phyloP scores from a whole-genome alignment of 2,329 filamentous ascomycete species.

The Fusarium virguliforme region DNA sequence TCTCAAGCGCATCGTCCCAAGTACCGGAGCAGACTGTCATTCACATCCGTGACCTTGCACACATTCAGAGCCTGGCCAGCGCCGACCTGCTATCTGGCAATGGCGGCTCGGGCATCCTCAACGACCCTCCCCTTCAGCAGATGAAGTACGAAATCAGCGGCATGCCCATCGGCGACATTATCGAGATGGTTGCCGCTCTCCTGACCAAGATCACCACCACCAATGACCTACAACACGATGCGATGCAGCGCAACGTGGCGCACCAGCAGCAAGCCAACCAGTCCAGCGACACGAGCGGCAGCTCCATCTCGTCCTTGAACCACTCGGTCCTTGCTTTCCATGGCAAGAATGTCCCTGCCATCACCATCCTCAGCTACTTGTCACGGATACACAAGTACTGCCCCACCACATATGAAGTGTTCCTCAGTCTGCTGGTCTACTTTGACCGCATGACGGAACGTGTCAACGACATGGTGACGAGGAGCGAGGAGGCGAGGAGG shows the following conservation, averaged over 20 bases:
- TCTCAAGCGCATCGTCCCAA: slow-evolving; percentile 48
- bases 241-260: slow-evolving; percentile 81
- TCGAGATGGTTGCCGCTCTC: slow-evolving; percentile 98
- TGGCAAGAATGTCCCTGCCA: slow-evolving; percentile 97
- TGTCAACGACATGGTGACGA: slow-evolving; percentile 86
- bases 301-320: slow-evolving; percentile 74
- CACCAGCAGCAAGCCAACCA: slow-evolving; percentile 71
- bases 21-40: slow-evolving; percentile 70
- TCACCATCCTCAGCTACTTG: slow-evolving; percentile 96
- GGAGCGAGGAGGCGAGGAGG: slow-evolving; percentile 71
- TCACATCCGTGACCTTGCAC: slow-evolving; percentile 88
- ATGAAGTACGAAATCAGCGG: slow-evolving; percentile 93
- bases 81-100: slow-evolving; percentile 77
- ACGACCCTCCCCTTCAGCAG: slow-evolving; percentile 68
- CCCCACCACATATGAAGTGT: slow-evolving; percentile 98
- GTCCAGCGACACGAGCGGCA: slow-evolving; percentile 61
- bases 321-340: slow-evolving; percentile 92
- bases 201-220: slow-evolving; percentile 98
- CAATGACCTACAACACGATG: slow-evolving; percentile 94
- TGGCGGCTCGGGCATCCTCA: slow-evolving; percentile 63
- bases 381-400: slow-evolving; percentile 99
- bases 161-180: slow-evolving; percentile 97
- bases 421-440: slow-evolving; percentile 94
- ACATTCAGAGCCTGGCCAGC: slow-evolving; percentile 90
- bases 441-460: slow-evolving; percentile 99